Base-by-base conservation (phyloP, 306 rosid genomes). In the Inga leiocalycina region DNA sequence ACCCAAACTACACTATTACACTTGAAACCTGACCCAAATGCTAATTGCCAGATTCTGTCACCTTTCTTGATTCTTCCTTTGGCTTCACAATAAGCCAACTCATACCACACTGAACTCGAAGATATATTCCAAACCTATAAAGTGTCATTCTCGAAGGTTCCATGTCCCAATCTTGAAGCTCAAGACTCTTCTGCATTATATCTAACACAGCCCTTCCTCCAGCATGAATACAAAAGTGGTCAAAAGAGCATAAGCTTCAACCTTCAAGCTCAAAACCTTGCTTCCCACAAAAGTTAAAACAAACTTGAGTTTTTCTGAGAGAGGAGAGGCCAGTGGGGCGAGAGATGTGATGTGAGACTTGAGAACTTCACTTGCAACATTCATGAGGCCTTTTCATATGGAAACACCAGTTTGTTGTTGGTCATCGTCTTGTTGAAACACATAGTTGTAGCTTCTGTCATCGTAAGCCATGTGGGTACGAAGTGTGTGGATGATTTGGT, bases 81-180 rank as follows among this genome's bases (percentile, higher is more conserved):
- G 15, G 85, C 85, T 49, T 82, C 80, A 27, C 43, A 65, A 43
- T 82, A 82, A 13, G 76, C 80, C 13, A 81, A 81, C 4, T 44
- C 81, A 65, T 82, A 82, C 85, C 85, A 82, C 46, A 75, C 85
- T 17, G 78, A 82, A 75, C 85, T 75, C 11, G 69, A 65, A 49
- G 85, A 82, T 49, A 76, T 82, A 30, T 82, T 82, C 6, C 30
- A 75, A 65, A 82, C 51, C 80, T 75, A 37, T 75, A 75, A 19
- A 82, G 69, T 37, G 85, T 82, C 85, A 82, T 82, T 7, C 85
- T 82, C 6, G 85, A 82, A 66, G 85, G 85, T n/a, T 82, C 85
- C 15, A 82, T 10, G 20, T 82, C 44, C 35, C 24, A 82, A 41
- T 75, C 85, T 64, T 64, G 34, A 3, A 82, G 52, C n/a, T 35